A percentile compares a stretch with the other conserved stretches of the same genome.
Conservation (phyloP, 768 basidiomycete genomes). For the Pisolithus marmoratus region DNA sequence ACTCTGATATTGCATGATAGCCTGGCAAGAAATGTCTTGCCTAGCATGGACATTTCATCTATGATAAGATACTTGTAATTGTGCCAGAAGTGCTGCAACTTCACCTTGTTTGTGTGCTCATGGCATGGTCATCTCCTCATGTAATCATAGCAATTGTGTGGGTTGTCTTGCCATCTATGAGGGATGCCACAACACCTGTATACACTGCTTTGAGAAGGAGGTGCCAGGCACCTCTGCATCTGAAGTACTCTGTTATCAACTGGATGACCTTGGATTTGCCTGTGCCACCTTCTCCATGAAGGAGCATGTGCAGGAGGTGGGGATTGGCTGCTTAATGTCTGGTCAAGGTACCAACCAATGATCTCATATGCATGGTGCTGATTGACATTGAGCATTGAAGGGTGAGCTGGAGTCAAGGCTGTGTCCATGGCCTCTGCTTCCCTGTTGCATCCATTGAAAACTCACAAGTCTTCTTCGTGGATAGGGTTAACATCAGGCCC, state of each 20-base stretch:
- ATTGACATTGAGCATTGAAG: neutral
- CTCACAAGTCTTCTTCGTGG: too few relatives aligned
- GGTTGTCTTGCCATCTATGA: conserved; percentile 33
- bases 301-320: conserved; percentile 32
- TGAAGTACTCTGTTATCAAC: conserved; percentile 32
- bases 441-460: too few relatives aligned
- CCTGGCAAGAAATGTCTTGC: conserved; percentile 15
- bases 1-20: conserved; percentile 13
- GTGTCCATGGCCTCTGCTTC: too few relatives aligned
- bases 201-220: conserved; percentile 32
- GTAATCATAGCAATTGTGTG: conserved; percentile 27
- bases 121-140: neutral
- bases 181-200: conserved; percentile 36
- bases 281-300: conserved; percentile 36
- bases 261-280: conserved; percentile 40
- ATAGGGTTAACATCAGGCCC: too few relatives aligned
- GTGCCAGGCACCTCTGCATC: neutral
- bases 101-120: neutral
- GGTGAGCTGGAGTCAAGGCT: neutral
- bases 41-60: conserved; percentile 38
- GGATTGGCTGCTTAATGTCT: conserved; percentile 10
- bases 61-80: conserved; percentile 14
- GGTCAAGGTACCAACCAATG: conserved; percentile 23
- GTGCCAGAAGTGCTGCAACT: neutral
- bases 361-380: conserved; percentile 20